These are phyloP conservation scores for Eucalyptus globulus DNA, from an alignment of 345 rosid species.

Conservation along the genomic window DNA sequence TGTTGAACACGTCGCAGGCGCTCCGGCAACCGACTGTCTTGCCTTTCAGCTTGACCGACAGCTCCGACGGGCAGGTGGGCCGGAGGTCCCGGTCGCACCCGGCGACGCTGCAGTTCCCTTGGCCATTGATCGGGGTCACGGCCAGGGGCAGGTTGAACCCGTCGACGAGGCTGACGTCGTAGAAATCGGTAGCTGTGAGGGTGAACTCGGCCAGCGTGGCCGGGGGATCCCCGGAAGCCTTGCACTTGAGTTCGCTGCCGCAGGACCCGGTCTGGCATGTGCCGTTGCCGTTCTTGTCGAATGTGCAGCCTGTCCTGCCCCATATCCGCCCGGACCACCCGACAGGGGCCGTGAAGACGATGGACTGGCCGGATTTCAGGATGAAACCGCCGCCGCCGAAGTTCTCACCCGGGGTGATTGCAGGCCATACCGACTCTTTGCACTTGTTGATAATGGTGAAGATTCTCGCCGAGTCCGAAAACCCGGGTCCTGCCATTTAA, in stretches of 20 bases:
- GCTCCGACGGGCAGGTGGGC: slow-evolving; percentile 43
- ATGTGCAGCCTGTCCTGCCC: slow-evolving; percentile 75
- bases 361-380: slow-evolving; percentile 48
- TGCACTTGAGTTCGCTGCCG: slow-evolving; percentile 48
- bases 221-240: slow-evolving; percentile 52
- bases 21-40: slow-evolving; percentile 64
- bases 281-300: slow-evolving; percentile 51
- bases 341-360: slow-evolving; percentile 38
- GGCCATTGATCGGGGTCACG: slow-evolving; percentile 52
- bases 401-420: slow-evolving; percentile 40
- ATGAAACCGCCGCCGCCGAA: slow-evolving; percentile 46
- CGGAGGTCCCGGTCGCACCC: slow-evolving; percentile 65
- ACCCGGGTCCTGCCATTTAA: slow-evolving; percentile 15
- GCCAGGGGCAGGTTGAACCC: slow-evolving; percentile 68
- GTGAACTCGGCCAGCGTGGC: slow-evolving; percentile 86
- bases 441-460: slow-evolving; percentile 70
- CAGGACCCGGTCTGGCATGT: slow-evolving; percentile 70
- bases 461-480: slow-evolving; percentile 28
- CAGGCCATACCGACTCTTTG: slow-evolving; percentile 75
- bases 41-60: slow-evolving; percentile 41
- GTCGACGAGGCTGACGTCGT: slow-evolving; percentile 94
- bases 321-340: slow-evolving; percentile 88
- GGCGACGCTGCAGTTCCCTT: slow-evolving; percentile 49
- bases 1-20: slow-evolving; percentile 84
- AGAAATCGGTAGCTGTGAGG: slow-evolving; percentile 29